These are phyloP conservation scores for Xylariaceae sp. DNA, from an alignment of 2,329 filamentous ascomycete species.

Conservation along the genomic window DNA sequence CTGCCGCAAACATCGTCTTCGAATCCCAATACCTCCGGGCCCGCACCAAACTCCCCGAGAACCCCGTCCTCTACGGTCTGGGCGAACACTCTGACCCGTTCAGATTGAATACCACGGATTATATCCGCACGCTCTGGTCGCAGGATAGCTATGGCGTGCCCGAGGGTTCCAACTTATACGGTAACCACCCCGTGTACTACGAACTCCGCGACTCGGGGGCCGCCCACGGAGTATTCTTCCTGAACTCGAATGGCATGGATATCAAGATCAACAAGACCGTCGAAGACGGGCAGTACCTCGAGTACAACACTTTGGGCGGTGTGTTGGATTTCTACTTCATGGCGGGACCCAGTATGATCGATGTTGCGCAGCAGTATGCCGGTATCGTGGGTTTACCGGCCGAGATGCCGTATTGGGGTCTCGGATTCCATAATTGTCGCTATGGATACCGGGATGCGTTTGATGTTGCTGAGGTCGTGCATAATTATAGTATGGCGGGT, in stretches of 20 bases:
- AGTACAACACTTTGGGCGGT: constrained; percentile 75
- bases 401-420: constrained; percentile 61
- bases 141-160: constrained; percentile 61
- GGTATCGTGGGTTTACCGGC: constrained; percentile 51
- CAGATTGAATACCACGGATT: constrained; percentile 61
- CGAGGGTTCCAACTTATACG: constrained; percentile 61
- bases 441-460: constrained; percentile 62
- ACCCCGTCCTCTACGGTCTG: constrained; percentile 70
- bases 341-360: constrained; percentile 52
- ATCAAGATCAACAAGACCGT: constrained; percentile 63
- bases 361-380: constrained; percentile 55
- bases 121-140: constrained; percentile 65
- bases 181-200: constrained; percentile 69
- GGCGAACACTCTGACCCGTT: constrained; percentile 73
- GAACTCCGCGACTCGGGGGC: constrained; percentile 56
- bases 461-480: constrained; percentile 60
- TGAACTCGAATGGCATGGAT: constrained; percentile 74
- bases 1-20: constrained; percentile 62
- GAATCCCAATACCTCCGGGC: constrained; percentile 73
- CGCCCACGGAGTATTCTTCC: constrained; percentile 61
- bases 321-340: constrained; percentile 66
- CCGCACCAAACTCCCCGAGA: constrained; percentile 61
- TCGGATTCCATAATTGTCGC: constrained; percentile 58
- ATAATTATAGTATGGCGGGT: constrained; percentile 58
- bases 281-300: constrained; percentile 60